phyloP scores from a whole-genome alignment of 1,284 basidiomycete genomes.

The Takashimella tepidaria region DNA sequence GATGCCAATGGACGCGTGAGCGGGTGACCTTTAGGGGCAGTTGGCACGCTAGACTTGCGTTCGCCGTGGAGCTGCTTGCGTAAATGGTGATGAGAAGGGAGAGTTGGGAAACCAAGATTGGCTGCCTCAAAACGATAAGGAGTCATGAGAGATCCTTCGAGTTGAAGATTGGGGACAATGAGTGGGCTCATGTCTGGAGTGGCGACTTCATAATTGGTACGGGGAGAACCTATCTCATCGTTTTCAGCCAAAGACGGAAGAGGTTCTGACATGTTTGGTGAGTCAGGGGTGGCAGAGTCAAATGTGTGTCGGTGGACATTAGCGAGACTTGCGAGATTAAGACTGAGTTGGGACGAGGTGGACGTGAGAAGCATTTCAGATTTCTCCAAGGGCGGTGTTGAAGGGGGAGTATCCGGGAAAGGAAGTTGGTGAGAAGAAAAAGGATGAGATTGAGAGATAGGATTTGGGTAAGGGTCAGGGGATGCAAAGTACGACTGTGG shows the following conservation, averaged over 20 bases:
- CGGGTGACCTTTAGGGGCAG: conserved; percentile 33
- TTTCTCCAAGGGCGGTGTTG: not conserved
- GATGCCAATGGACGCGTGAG: conserved; percentile 1
- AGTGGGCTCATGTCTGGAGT: conserved; percentile 7
- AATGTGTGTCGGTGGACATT: not conserved
- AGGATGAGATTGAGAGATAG: not conserved
- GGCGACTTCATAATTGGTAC: conserved; percentile 5
- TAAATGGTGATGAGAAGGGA: conserved; percentile 27
- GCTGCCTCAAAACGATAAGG: conserved; percentile 1
- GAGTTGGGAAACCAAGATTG: conserved; percentile 16
- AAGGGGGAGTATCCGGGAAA: not conserved
- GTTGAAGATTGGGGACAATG: conserved; percentile 12
- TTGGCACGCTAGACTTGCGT: conserved; percentile 12
- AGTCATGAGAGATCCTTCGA: conserved; percentile 6
- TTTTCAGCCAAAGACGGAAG: not conserved
- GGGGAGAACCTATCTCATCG: conserved; percentile 3
- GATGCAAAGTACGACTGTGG: not conserved
- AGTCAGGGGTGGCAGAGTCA: not conserved
- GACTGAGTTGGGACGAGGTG: not conserved
- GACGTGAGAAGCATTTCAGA: not conserved
- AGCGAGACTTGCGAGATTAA: not conserved
- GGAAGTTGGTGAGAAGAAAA: conserved; percentile 3
- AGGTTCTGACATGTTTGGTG: not conserved
- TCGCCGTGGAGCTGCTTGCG: conserved; percentile 14
- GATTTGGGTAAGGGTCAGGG: not conserved